Base-by-base conservation (phyloP, 805 yeast species). In the Lachancea fermentati region DNA sequence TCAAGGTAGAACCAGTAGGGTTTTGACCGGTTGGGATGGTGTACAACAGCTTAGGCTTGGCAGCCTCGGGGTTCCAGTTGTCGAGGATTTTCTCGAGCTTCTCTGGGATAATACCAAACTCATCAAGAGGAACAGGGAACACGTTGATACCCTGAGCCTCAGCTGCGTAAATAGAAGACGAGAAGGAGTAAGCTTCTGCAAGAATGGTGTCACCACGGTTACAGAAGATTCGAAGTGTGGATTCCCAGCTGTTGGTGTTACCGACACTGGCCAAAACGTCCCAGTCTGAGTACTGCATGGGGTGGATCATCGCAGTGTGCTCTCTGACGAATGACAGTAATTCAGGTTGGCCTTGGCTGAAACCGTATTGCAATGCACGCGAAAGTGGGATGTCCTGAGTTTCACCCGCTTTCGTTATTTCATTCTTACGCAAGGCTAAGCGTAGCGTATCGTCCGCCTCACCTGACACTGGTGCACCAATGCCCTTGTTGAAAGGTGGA, bases 21-120 rank as follows among this genome's bases (percentile, higher is more conserved):
- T 91, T 91, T 70, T 93, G 97, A 47, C 98, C 98, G 6, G 97
- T 93, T 50, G 93, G 82, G 54, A 91, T 86, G 30, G 93, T 80
- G 76, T 93, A 93, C 52, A 91, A 71, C 45, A 91, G 68, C 64
- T 83, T 87, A 50, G 97, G 97, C 64, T 79, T 79, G 47, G 80
- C 78, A 37, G 62, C 57, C 32, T 60, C 66, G 30, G 73, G 80
- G 11, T 71, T 71, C 97, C 97, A 89, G 57, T 73, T 68, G 46
- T 71, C 75, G 54, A 91, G 66, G 38, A 80, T 62, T 8, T 60
- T 51, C 29, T 71, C 89, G 41, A 91, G 68, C 36, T 75, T 74
- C 45, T 76, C 81, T 11, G 96, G 95, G 38, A 81, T 63, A 37
- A 87, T 72, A 46, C 97, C 97, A 45, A 73, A 71, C 17, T 73